phyloP scores from a whole-genome alignment of 257 asterid genomes.

The Thymus quinquecostatus region DNA sequence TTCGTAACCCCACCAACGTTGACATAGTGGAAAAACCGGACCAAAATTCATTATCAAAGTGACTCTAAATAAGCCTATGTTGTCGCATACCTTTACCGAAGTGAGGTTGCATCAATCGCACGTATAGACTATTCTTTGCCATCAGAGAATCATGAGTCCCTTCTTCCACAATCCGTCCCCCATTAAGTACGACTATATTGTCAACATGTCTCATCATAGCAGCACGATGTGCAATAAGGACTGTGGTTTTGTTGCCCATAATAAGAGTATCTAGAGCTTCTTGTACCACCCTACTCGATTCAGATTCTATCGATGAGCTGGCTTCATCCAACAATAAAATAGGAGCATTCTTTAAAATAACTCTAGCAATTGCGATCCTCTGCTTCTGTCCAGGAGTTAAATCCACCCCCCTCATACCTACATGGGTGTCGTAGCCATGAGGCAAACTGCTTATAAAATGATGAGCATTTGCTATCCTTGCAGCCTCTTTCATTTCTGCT shows the following conservation, averaged over 20 bases:
- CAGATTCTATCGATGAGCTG: conserved; percentile 95
- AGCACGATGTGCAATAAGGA: conserved; percentile 95
- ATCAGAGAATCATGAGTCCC: conserved; percentile 81
- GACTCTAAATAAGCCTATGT: conserved; percentile 67
- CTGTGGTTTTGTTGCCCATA: conserved; percentile 97
- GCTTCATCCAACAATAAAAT: conserved; percentile 94
- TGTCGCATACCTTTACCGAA: conserved; percentile 91
- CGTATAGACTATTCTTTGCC: conserved; percentile 85
- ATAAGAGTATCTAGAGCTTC: conserved; percentile 96
- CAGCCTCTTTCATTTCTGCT: conserved; percentile 99
- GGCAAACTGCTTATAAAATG: conserved; percentile 99
- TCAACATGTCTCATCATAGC: conserved; percentile 99
- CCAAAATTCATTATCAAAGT: conserved; percentile 10
- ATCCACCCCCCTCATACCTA: conserved; percentile 99
- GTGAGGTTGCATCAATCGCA: conserved; percentile 97
- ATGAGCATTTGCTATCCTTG: conserved; percentile 98
- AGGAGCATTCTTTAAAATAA: conserved; percentile 89
- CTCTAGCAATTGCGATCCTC: conserved; percentile 95
- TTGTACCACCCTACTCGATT: conserved; percentile 93
- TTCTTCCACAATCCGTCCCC: conserved; percentile 96
- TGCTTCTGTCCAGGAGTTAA: conserved; percentile 98
- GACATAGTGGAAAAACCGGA: conserved; percentile 24
- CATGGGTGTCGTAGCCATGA: conserved; percentile 98
- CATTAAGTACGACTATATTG: conserved; percentile 92
- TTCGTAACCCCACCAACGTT: conserved; percentile 19